Base-by-base conservation (phyloP, 805 yeast genomes). In the Zygotorulaspora sp. region DNA sequence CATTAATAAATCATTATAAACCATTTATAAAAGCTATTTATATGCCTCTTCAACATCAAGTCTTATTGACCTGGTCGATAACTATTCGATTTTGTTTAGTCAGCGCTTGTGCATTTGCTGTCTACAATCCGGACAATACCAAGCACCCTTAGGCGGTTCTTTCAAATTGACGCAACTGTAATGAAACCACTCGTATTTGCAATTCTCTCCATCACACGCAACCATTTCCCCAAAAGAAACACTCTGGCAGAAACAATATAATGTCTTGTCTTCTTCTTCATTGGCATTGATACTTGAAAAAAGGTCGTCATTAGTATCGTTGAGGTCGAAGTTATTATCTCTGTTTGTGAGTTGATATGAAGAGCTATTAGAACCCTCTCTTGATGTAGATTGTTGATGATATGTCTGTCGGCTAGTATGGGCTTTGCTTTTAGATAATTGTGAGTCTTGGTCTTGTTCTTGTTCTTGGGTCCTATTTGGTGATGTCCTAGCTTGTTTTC, bases 181-280 rank as follows among this genome's bases (percentile, higher is more conserved):
- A 62, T 92, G 98, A 65, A 90, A 90, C 97, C 97, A 90, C 58
- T 87, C 96, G 48, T 71, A 79, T 55, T 79, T 77, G 67, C 98
- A 92, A 50, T 82, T 79, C 16, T 82, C 83, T 46, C 87, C 84
- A 58, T 90, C 98, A 64, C 98, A 90, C 0, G 92, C 97, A 48
- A 90, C 86, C 98, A 90, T 90, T 52, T 81, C 86, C 16, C 98
- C 98, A 63, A 82, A 86, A 0, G 97, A 88, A 0, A 84, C 94
- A 49, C 89, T 87, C 56, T 87, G 94, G 57, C 98, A 90, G 65
- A 84, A 83, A 61, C 98, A 90, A 60, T 90, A 90, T 36, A 77
- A 50, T 34, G 77, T 81, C 41, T 77, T 79, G 44, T 80, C 87
- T 41, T 79, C 84, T 34, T 74, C 80, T 18, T 68, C 71, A 21